These are phyloP conservation scores for Lichtheimia ornata DNA, from an alignment of 371 early-diverging fungal genomes.

Conservation along the genomic window DNA sequence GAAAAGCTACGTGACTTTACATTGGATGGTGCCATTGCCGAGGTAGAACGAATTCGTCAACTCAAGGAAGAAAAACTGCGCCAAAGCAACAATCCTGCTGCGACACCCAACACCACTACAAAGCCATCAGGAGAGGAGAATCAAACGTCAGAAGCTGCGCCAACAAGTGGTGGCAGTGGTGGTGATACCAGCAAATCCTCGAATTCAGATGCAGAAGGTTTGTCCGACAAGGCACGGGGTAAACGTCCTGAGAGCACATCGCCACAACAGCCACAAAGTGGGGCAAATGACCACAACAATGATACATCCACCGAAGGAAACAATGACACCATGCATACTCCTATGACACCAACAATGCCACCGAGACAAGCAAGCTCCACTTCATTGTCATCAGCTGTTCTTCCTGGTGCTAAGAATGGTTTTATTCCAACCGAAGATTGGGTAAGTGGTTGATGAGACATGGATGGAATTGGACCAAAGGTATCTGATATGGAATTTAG, in stretches of 20 bases:
- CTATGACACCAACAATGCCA: constrained; percentile 1
- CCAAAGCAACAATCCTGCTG: constrained; percentile 6
- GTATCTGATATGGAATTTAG: constrained; percentile 13
- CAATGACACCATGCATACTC: too few relatives aligned
- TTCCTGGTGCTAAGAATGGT: constrained; percentile 46
- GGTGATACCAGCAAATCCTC: constrained; percentile 1
- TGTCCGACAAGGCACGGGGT: constrained; percentile 48
- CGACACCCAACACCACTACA: constrained; percentile 4
- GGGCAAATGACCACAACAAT: not conserved
- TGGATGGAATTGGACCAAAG: constrained; percentile 6
- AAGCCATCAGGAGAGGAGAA: not conserved
- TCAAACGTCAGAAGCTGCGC: not conserved
- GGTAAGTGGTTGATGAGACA: constrained; percentile 12
- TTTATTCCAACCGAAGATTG: constrained; percentile 48
- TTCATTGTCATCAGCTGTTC: constrained; percentile 19
- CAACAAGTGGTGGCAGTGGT: constrained; percentile 1
- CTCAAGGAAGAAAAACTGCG: constrained; percentile 35
- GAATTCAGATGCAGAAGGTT: not conserved
- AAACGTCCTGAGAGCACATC: constrained; percentile 35
- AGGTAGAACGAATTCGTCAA: constrained; percentile 55
- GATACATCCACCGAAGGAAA: too few relatives aligned
- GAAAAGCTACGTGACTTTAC: constrained; percentile 63
- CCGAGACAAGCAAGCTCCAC: constrained; percentile 24
- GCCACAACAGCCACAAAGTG: not conserved
- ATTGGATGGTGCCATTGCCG: constrained; percentile 59